A percentile compares a stretch with the other conserved stretches of the same genome.
These are phyloP conservation scores for Pisolithus orientalis DNA, from an alignment of 768 basidiomycete genomes.

Conservation along the genomic window DNA sequence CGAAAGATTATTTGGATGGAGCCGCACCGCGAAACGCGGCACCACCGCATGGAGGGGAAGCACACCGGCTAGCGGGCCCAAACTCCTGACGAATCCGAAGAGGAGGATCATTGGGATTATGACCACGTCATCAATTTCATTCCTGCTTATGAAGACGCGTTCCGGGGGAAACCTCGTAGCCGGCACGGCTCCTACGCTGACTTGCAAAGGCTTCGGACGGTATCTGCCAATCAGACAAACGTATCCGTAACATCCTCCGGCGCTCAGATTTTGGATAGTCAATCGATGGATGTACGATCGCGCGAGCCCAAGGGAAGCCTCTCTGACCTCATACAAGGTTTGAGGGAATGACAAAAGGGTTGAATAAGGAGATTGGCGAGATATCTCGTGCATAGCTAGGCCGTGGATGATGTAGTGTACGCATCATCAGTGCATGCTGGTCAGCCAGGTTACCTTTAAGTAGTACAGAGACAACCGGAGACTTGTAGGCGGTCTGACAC, in stretches of 20 bases:
- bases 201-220: slow-evolving; percentile 57
- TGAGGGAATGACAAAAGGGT: slow-evolving; percentile 52
- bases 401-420: slow-evolving; percentile 16
- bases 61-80: slow-evolving; percentile 31
- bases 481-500: too few relatives aligned
- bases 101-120: slow-evolving; percentile 86
- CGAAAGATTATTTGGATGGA: slow-evolving; percentile 92
- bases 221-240: slow-evolving; percentile 9
- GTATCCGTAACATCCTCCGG: slow-evolving; percentile 10
- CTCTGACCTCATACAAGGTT: slow-evolving; percentile 65
- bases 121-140: slow-evolving; percentile 78
- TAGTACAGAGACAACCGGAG: too few relatives aligned
- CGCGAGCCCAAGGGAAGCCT: slow-evolving; percentile 51
- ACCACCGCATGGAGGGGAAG: slow-evolving; percentile 78
- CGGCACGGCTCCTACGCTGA: slow-evolving; percentile 75
- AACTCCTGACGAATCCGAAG: slow-evolving; percentile 76
- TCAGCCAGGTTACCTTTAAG: too few relatives aligned
- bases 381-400: slow-evolving; percentile 20
- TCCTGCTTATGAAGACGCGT: slow-evolving; percentile 41
- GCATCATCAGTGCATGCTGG: slow-evolving; percentile 4
- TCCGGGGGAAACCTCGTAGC: slow-evolving; percentile 44
- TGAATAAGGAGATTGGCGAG: slow-evolving; percentile 58
- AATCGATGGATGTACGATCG: slow-evolving; percentile 42
- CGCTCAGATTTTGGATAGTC: slow-evolving; percentile 25
- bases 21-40: slow-evolving; percentile 66